Evolutionary conservation across 2,329 filamentous ascomycete genomes (phyloP), one percentile per base, ranked within the genome.

Genomic region (Rhynchosporium graminicola): DNA sequence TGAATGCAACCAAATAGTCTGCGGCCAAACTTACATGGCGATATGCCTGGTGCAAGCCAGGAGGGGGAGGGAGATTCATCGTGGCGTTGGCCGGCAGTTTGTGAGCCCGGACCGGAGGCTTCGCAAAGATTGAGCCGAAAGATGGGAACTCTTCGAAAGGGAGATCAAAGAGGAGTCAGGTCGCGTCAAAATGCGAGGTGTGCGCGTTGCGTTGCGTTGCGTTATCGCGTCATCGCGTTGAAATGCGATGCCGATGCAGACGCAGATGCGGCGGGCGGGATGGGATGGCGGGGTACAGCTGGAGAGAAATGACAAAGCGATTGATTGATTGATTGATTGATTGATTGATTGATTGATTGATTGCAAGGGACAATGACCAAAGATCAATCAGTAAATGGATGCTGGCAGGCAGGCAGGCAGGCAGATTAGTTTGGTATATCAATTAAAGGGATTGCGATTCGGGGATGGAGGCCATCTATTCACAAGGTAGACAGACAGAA

Each of bases 1-100:
- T 40, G 20, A 13, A 20, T n/a, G 15, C 3, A 13, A 15, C 15
- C 28, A 20, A 47, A 20, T 3, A 36, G 13, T n/a, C 33, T 5
- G 15, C n/a, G 1, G 29, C 20, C n/a, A 47, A 29, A 61, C 60
- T 59, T 60, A 65, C 63, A 59, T 65, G 63, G 36, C 56, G 59
- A 60, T 47, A 48, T 13, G 20, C 20, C 36, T 29, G 52, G 36
- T 20, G 5, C 20, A 36, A 31, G 28, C 26, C 40, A 59, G 28
- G 20, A 40, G 20, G 12, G 31, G 29, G n/a, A 31, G 57, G 46
- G 38, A 38, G 29, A 48, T 29, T 12, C 56, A 58, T 58, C 43
- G 29, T 50, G 45, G 28, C 29, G 45, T 7, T 58, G 48, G 33
- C 15, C 8, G 48, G 40, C 36, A 38, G 7, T 36, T 26, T 15